A percentile compares a stretch with the other conserved stretches of the same genome.
Evolutionary conservation across 2,329 filamentous ascomycete species (phyloP).

Genomic region (Venturia carpophila): DNA sequence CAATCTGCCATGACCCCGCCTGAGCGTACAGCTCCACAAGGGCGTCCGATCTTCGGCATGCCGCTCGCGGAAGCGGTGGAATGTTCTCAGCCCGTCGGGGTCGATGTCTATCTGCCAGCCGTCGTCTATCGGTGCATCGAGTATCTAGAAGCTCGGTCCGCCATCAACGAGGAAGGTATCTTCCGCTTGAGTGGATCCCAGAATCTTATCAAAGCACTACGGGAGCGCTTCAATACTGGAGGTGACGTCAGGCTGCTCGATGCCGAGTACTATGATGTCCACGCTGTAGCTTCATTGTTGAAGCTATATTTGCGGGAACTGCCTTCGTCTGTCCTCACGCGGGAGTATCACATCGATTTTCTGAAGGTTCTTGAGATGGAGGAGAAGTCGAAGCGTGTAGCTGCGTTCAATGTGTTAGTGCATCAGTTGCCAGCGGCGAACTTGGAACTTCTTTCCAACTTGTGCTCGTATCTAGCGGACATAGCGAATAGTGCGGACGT

Average conservation of each 20-base stretch:
- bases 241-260: slow-evolving; percentile 86
- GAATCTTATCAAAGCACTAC: slow-evolving; percentile 80
- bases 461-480: slow-evolving; percentile 81
- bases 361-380: slow-evolving; percentile 66
- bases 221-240: slow-evolving; percentile 88
- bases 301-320: slow-evolving; percentile 92
- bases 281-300: slow-evolving; percentile 86
- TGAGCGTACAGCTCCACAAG: slow-evolving; percentile 36
- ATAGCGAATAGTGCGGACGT: slow-evolving; percentile 83
- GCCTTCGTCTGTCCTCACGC: slow-evolving; percentile 81
- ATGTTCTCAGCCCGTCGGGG: slow-evolving; percentile 64
- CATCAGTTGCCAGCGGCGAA: slow-evolving; percentile 75
- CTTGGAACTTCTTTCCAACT: slow-evolving; percentile 68
- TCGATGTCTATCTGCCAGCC: slow-evolving; percentile 71
- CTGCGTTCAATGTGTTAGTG: slow-evolving; percentile 67
- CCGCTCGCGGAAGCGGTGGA: slow-evolving; percentile 79
- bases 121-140: slow-evolving; percentile 95
- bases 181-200: slow-evolving; percentile 97
- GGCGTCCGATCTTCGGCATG: slow-evolving; percentile 67
- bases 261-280: slow-evolving; percentile 85
- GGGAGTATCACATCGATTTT: slow-evolving; percentile 85
- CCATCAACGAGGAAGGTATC: slow-evolving; percentile 82
- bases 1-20: slow-evolving; percentile 30
- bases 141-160: slow-evolving; percentile 77
- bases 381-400: slow-evolving; percentile 67